Evolutionary conservation across 106 monocot genomes (phyloP).

Genomic region (Vanilla planifolia): DNA sequence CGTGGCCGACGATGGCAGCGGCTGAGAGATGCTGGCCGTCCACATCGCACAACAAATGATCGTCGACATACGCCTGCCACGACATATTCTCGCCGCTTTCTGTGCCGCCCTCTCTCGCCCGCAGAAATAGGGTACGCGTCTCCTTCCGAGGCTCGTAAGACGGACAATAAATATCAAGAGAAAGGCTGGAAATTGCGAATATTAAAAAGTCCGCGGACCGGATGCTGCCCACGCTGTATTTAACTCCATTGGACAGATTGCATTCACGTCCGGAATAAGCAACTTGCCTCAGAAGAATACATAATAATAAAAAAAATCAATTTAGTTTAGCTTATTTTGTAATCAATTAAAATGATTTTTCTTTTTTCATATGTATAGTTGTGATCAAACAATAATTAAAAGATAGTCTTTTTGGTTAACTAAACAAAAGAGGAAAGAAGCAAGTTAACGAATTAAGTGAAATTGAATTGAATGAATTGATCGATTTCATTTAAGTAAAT

Average conservation of each 20-base stretch:
- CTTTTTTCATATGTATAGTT: no score
- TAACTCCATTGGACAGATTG: not conserved
- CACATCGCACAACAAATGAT: conserved; percentile 16
- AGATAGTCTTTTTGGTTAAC: no score
- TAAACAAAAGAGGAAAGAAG: no score
- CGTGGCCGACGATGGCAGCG: conserved; percentile 15
- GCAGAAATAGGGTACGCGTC: not conserved
- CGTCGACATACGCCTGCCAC: conserved; percentile 16
- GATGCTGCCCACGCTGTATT: conserved; percentile 1
- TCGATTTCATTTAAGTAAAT: no score
- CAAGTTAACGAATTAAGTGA: no score
- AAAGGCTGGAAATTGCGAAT: not conserved
- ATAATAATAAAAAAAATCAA: no score
- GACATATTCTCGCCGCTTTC: conserved; percentile 7
- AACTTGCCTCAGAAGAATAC: no score
- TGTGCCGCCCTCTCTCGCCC: not conserved
- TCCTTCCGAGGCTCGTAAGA: not conserved
- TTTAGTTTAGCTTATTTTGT: no score
- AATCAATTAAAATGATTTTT: no score
- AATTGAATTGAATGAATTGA: no score
- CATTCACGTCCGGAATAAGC: no score
- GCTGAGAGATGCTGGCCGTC: conserved; percentile 11
- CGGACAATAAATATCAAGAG: not conserved
- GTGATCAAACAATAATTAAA: no score
- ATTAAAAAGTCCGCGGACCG: not conserved